These are phyloP conservation scores for Debaryomycetaceae sp. DNA, from an alignment of 1,139 yeast genomes.

Conservation along the genomic window DNA sequence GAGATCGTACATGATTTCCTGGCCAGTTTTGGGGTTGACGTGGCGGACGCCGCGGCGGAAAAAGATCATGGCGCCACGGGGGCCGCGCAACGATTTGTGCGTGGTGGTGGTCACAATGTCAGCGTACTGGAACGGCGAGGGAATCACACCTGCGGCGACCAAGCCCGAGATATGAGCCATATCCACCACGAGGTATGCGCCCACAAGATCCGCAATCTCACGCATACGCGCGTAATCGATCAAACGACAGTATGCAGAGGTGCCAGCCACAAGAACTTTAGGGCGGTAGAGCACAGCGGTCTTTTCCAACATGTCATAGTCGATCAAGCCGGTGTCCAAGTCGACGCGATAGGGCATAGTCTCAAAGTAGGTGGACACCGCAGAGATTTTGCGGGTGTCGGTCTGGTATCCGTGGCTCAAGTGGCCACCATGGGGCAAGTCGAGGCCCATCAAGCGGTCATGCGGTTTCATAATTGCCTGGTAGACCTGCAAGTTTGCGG, in stretches of 20 bases:
- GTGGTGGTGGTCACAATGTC: slow-evolving; percentile 98
- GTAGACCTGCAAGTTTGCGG: slow-evolving; percentile 94
- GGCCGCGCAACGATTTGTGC: slow-evolving; percentile 97
- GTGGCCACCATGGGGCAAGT: slow-evolving; percentile 97
- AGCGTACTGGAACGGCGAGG: slow-evolving; percentile 92
- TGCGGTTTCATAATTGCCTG: slow-evolving; percentile 92
- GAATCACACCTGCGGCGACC: slow-evolving; percentile 92
- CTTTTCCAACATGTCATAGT: slow-evolving; percentile 87
- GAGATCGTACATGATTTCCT: slow-evolving; percentile 77
- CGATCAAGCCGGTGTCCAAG: slow-evolving; percentile 84
- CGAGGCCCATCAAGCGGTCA: slow-evolving; percentile 94
- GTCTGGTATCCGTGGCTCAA: slow-evolving; percentile 98
- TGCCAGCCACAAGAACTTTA: slow-evolving; percentile 92
- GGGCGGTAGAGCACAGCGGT: slow-evolving; percentile 89
- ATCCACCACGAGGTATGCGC: slow-evolving; percentile 91
- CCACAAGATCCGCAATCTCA: slow-evolving; percentile 91
- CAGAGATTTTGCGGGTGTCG: slow-evolving; percentile 87
- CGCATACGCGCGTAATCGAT: slow-evolving; percentile 95
- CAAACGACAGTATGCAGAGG: slow-evolving; percentile 92
- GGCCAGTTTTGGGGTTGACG: slow-evolving; percentile 83
- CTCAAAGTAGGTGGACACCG: slow-evolving; percentile 91
- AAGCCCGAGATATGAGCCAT: slow-evolving; percentile 98
- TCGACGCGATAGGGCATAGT: slow-evolving; percentile 97
- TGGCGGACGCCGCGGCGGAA: slow-evolving; percentile 94
- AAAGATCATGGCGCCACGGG: slow-evolving; percentile 98